Conservation (phyloP, 2,329 filamentous ascomycete genomes). For the Colletotrichum camelliae region DNA sequence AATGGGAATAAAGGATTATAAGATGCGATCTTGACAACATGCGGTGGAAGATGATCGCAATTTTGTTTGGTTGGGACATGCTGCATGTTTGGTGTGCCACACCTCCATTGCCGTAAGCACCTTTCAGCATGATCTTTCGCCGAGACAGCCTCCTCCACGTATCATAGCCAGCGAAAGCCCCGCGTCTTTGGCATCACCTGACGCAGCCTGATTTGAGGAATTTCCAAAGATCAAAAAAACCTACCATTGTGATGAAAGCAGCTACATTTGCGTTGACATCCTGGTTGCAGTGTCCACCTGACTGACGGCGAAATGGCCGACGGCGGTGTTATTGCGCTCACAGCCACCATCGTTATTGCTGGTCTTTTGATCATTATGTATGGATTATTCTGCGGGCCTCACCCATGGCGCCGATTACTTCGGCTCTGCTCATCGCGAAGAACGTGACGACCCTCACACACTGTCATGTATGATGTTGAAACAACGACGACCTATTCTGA, state of each 20-base stretch:
- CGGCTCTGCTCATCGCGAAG: not conserved
- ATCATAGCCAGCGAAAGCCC: not conserved
- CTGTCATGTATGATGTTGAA: not conserved
- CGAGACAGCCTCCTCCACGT: not conserved
- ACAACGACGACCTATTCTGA: not conserved
- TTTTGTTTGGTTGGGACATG: not conserved
- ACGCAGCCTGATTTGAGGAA: not conserved
- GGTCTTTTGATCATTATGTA: not conserved
- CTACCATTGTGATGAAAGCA: not conserved
- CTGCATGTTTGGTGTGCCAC: not conserved
- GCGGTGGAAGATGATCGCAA: not conserved
- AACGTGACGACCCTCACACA: fast-evolving
- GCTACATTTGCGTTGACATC: not conserved
- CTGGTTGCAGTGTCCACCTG: not conserved
- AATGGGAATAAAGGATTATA: not conserved
- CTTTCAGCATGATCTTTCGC: not conserved
- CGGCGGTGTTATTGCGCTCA: not conserved
- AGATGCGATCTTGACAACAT: not conserved
- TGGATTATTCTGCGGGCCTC: not conserved
- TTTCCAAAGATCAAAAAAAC: not conserved
- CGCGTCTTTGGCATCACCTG: not conserved
- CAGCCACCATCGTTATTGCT: fast-evolving
- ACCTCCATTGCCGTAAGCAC: not conserved
- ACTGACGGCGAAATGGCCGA: not conserved
- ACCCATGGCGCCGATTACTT: not conserved